phyloP scores from a whole-genome alignment of 1,284 basidiomycete species.

The Ustilago loliicola region DNA sequence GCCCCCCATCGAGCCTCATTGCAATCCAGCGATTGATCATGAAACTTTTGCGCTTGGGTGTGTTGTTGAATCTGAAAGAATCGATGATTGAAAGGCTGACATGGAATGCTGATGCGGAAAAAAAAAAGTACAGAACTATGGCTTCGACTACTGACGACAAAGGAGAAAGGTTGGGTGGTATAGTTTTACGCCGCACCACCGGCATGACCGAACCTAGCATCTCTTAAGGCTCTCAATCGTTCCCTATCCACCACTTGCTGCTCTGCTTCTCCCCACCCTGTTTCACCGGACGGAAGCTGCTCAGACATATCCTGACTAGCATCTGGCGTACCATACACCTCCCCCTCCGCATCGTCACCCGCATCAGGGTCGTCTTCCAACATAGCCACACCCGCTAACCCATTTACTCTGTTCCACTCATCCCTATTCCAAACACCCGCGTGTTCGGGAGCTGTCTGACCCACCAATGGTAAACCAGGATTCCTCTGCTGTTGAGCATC shows the following conservation, averaged over 20 bases:
- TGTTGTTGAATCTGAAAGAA: not conserved
- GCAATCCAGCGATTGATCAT: not conserved
- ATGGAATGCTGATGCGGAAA: not conserved
- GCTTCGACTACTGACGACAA: not conserved
- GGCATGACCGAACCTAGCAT: conserved; percentile 13
- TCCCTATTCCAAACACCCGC: not conserved
- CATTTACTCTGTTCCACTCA: not conserved
- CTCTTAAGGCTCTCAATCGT: conserved; percentile 16
- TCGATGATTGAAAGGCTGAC: too few species aligned
- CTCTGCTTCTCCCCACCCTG: not conserved
- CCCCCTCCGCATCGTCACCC: conserved; percentile 1
- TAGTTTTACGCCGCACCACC: not conserved
- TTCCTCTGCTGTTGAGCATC: conserved; percentile 36
- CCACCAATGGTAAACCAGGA: conserved; percentile 34
- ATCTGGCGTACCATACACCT: conserved; percentile 37
- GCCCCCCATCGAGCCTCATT: not conserved
- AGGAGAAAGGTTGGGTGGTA: not conserved
- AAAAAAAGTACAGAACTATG: not conserved
- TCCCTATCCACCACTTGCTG: conserved; percentile 12
- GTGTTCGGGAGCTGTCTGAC: not conserved
- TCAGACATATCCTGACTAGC: conserved; percentile 5
- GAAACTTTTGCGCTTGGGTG: not conserved
- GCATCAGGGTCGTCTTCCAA: conserved; percentile 16
- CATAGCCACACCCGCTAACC: conserved; percentile 9
- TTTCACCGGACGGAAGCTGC: not conserved